Evolutionary conservation across 495 filamentous ascomycete species (phyloP), one percentile per base, ranked within the genome.

Genomic region (Penicillium silybi): DNA sequence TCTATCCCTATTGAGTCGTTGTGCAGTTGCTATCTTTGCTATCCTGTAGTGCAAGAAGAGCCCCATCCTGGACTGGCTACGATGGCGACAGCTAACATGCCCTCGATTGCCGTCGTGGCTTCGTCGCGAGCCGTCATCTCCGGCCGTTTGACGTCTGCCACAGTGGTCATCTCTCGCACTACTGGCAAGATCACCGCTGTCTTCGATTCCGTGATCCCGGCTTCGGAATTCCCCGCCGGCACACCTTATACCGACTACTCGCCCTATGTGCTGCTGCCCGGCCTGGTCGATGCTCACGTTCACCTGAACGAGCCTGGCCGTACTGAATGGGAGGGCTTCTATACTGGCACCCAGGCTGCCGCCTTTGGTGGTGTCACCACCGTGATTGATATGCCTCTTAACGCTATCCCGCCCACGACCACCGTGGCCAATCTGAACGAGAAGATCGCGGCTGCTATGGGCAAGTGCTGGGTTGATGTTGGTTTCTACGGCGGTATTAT

Each of bases 281-380:
- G 93, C 17, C 76, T 98, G 29, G 93, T 98, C 10, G 93, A 98
- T 69, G 93, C 93, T 15, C 93, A 98, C 67, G 93, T 98, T 27
- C 93, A 98, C 69, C 83, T 98, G 60, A 98, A 98, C 63, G 93
- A 98, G 74, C 93, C 93, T 0, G 93, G 93, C 41, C 80, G 93
- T 18, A 97, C 93, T 35, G 93, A 98, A 83, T 98, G 93, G 93
- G 93, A 98, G 63, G 93, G 93, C 20, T 98, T 98, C 79, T 84
- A 85, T 69, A 95, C 90, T 2, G 93, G 93, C 39, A 97, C 93
- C 23, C 80, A 85, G 65, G 93, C 93, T 20, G 93, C 93, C 9
- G 93, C 93, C 44, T 96, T 92, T 66, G 93, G 93, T 17, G 93
- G 93, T 52, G 93, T 97, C 43, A 98, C 93, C n/a, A 97, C 93